These are phyloP conservation scores for Pichia inconspicua DNA, from an alignment of 1,139 yeast genomes.

Conservation along the genomic window DNA sequence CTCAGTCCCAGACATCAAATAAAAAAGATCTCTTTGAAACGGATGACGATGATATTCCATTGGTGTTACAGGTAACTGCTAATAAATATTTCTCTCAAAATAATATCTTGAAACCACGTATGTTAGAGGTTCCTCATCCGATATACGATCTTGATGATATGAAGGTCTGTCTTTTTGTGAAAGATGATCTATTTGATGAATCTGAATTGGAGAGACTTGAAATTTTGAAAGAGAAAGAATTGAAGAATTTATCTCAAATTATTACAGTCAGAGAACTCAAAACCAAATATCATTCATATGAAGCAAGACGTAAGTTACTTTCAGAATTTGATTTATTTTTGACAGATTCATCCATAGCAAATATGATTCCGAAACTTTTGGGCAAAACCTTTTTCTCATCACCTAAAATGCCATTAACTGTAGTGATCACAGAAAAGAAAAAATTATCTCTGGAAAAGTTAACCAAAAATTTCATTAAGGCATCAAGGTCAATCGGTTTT, in stretches of 20 bases:
- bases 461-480: slow-evolving; percentile 51
- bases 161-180: slow-evolving; percentile 63
- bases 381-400: slow-evolving; percentile 71
- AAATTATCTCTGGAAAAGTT: slow-evolving; percentile 47
- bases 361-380: slow-evolving; percentile 71
- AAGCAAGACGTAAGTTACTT: slow-evolving; percentile 59
- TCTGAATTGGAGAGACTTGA: slow-evolving; percentile 58
- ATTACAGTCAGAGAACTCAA: slow-evolving; percentile 52
- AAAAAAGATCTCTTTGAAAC: slow-evolving; percentile 43
- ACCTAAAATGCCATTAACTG: slow-evolving; percentile 64
- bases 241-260: slow-evolving; percentile 41
- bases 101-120: slow-evolving; percentile 66
- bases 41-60: slow-evolving; percentile 40
- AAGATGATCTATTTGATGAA: slow-evolving; percentile 57
- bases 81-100: slow-evolving; percentile 56
- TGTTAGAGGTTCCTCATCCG: slow-evolving; percentile 48
- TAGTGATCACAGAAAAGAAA: slow-evolving; percentile 34
- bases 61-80: slow-evolving; percentile 54
- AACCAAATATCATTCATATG: slow-evolving; percentile 60
- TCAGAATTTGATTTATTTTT: slow-evolving; percentile 63
- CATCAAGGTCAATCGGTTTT: slow-evolving; percentile 52
- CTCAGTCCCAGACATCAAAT: slow-evolving; percentile 26
- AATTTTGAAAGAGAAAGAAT: slow-evolving; percentile 32
- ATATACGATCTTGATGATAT: slow-evolving; percentile 40
- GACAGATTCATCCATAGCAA: slow-evolving; percentile 74